Evolutionary conservation across 1,139 yeast species (phyloP).

Genomic region (Suhomyces terraborum): DNA sequence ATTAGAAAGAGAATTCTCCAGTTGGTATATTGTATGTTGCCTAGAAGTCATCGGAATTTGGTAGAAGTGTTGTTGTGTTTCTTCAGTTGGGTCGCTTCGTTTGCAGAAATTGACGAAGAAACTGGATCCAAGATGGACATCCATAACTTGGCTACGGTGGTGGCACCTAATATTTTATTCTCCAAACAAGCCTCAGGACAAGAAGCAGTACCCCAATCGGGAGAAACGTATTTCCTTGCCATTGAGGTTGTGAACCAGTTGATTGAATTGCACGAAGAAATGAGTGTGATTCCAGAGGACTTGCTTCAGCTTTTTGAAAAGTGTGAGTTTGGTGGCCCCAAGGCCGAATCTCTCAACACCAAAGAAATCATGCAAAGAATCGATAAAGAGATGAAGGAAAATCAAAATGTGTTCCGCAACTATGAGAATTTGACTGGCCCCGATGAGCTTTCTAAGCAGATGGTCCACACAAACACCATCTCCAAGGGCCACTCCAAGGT

Average conservation of each 20-base stretch:
- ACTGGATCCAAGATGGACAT: slow-evolving; percentile 96
- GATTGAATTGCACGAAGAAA: slow-evolving; percentile 80
- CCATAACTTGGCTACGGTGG: slow-evolving; percentile 91
- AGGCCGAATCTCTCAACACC: slow-evolving; percentile 27
- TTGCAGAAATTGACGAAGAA: slow-evolving; percentile 84
- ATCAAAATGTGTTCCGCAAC: slow-evolving; percentile 31
- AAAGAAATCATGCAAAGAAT: slow-evolving; percentile 42
- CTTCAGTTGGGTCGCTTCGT: slow-evolving; percentile 94
- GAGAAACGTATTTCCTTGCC: slow-evolving; percentile 85
- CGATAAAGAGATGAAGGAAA: slow-evolving; percentile 35
- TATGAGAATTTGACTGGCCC: slow-evolving; percentile 25
- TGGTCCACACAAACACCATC: slow-evolving; percentile 37
- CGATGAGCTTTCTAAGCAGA: slow-evolving; percentile 27
- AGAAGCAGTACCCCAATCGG: slow-evolving; percentile 30
- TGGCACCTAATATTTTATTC: slow-evolving; percentile 88
- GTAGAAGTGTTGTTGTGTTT: slow-evolving; percentile 85
- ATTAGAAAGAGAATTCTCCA: slow-evolving; percentile 62
- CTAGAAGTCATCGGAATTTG: slow-evolving; percentile 79
- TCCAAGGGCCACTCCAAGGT: slow-evolving; percentile 39
- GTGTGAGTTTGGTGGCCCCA: slow-evolving; percentile 32
- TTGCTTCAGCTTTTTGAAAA: slow-evolving; percentile 39
- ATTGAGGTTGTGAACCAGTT: slow-evolving; percentile 87
- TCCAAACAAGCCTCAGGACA: slow-evolving; percentile 39
- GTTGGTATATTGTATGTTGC: slow-evolving; percentile 76
- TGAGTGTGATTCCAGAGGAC: slow-evolving; percentile 74